A percentile compares a stretch with the other conserved stretches of the same genome.
These are phyloP conservation scores for Tulasnella sp. DNA, from an alignment of 768 basidiomycete genomes.

Conservation along the genomic window DNA sequence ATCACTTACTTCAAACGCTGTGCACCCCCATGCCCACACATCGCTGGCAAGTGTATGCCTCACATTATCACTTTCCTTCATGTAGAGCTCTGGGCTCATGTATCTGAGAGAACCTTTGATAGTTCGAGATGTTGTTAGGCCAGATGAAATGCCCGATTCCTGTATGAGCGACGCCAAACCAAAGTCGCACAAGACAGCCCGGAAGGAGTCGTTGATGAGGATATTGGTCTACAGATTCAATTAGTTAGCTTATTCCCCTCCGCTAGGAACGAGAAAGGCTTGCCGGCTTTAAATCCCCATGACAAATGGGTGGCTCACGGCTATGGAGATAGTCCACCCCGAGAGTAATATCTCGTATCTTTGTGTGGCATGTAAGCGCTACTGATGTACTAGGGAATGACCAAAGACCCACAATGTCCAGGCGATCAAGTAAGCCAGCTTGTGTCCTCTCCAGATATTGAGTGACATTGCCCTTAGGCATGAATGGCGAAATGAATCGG, in stretches of 20 bases:
- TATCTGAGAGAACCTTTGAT: not conserved
- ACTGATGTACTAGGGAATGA: too few relatives aligned
- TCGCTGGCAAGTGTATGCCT: not conserved
- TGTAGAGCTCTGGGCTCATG: not conserved
- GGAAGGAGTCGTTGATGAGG: not conserved
- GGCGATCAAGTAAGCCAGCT: not conserved
- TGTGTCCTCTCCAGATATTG: not conserved
- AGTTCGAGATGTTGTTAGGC: not conserved
- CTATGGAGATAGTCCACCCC: not conserved
- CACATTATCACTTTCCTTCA: not conserved
- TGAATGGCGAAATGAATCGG: not conserved
- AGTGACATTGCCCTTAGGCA: not conserved
- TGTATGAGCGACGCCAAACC: not conserved
- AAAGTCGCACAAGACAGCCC: not conserved
- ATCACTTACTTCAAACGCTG: not conserved
- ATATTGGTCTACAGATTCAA: not conserved
- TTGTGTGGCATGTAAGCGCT: too few relatives aligned
- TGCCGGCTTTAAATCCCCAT: not conserved
- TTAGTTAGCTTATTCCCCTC: not conserved
- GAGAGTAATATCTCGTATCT: not conserved
- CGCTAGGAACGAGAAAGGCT: not conserved
- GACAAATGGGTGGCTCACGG: not conserved
- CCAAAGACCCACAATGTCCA: not conserved
- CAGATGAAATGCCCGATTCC: not conserved
- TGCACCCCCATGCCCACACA: not conserved